Base-by-base conservation (phyloP, 257 asterid species). In the Nicotiana attenuata region DNA sequence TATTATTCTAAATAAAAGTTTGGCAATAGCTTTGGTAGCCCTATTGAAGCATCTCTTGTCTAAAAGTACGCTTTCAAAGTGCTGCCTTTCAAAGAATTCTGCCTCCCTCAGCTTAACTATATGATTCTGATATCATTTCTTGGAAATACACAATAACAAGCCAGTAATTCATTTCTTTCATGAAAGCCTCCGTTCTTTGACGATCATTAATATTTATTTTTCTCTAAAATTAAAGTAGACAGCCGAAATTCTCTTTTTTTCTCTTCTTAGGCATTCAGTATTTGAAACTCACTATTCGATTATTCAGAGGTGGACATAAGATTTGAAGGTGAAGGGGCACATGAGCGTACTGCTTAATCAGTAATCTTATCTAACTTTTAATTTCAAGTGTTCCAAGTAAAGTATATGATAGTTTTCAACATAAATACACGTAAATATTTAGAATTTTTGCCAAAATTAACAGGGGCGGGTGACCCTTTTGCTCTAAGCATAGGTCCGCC, bases 1-100 rank as follows among this genome's bases (percentile, higher is more conserved):
- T 24, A 22, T 17, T 50, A 15, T 73, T 47, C 41, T 47, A 47
- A 50, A 24, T 50, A 73, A 73, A 73, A 73, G 41, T 73, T 47
- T 35, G 79, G 79, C 79, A 73, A 61, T 71, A 71, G 14, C 55
- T 71, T 45, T 22, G 78, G 60, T 71, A 78, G 82, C 69, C 45
- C 66, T 82, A 84, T 82, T 59, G 82, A 82, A 84, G 86, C 87
- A 81, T 81, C 84, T 86, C 63, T 78, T 82, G 88, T 67, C 67
- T 80, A 80, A 82, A 82, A 24, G 38, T 61, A 69, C 17, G 20
- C 33, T 71, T 47, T 67, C 79, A 82, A 80, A 86, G 83, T 80
- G 56, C 60, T 86, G 38, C 28, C 79, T 47, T 73, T 50, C 38
- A 24, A 73, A 68, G 19, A 69, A 69, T 69, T n/a, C 20, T 73